Conservation (phyloP, 495 filamentous ascomycete species). For the Podospora sp. region DNA sequence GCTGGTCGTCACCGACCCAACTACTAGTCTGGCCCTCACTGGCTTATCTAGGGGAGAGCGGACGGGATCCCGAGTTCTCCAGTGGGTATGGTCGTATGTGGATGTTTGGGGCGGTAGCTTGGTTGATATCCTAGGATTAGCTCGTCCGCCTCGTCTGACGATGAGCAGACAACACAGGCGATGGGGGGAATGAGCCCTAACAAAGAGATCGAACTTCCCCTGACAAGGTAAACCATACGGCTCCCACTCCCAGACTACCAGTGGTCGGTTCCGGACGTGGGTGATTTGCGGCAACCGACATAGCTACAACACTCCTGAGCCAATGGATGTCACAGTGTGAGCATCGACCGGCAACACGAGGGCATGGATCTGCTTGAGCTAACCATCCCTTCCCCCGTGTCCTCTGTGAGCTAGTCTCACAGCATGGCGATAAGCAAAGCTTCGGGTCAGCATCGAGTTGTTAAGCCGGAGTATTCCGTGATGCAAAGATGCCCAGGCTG, state of each 20-base stretch:
- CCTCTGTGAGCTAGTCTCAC: not conserved
- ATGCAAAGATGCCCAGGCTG: not conserved
- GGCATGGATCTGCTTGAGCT: not conserved
- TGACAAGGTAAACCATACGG: not conserved
- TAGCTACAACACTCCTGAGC: not conserved
- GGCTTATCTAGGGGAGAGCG: slow-evolving; percentile 53
- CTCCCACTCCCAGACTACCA: not conserved
- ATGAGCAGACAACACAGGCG: no score
- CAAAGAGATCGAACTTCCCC: no score
- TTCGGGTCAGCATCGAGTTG: not conserved
- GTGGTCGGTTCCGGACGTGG: not conserved
- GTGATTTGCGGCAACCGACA: not conserved
- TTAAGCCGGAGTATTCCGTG: not conserved
- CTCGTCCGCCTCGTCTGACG: no score
- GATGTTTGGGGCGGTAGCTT: no score
- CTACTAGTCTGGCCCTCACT: slow-evolving; percentile 43
- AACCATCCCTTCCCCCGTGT: not conserved
- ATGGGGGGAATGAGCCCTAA: no score
- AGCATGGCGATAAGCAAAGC: not conserved
- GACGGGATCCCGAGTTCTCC: slow-evolving; percentile 55
- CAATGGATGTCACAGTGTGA: not conserved
- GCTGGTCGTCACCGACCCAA: slow-evolving; percentile 52
- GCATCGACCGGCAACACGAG: not conserved
- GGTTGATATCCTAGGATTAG: no score
- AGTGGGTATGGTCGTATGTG: slow-evolving; percentile 39